Conservation (phyloP, 2,329 filamentous ascomycete genomes). For the Colletotrichum tofieldiae region DNA sequence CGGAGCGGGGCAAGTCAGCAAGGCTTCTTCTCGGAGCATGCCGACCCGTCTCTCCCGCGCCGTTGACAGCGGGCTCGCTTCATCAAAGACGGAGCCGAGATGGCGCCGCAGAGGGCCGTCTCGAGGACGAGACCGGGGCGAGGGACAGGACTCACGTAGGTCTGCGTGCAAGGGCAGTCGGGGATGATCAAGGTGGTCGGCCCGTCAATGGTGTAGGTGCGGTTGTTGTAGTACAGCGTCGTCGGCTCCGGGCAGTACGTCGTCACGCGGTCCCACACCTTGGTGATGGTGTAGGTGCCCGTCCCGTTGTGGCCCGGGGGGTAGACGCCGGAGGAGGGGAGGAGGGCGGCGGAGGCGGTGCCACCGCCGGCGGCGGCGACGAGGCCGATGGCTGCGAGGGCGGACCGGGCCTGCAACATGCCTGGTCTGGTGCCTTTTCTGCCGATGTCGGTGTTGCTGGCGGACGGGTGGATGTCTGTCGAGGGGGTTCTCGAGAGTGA, state of each 20-base stretch:
- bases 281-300: constrained; percentile 53
- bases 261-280: constrained; percentile 54
- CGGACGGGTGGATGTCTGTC: constrained; percentile 7
- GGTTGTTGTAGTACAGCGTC: constrained; percentile 49
- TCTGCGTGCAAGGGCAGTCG: constrained; percentile 66
- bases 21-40: neutral
- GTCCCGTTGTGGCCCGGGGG: constrained; percentile 39
- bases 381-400: constrained; percentile 47
- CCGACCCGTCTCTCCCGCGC: too few relatives aligned
- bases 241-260: constrained; percentile 66
- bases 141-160: constrained; percentile 27
- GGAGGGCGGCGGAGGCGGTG: constrained; percentile 13
- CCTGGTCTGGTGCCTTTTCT: constrained; percentile 37
- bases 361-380: constrained; percentile 37
- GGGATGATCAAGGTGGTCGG: constrained; percentile 70
- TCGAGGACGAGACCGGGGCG: neutral
- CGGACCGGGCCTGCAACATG: constrained; percentile 52
- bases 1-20: neutral
- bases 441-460: constrained; percentile 40
- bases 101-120: neutral
- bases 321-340: constrained; percentile 6
- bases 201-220: constrained; percentile 68
- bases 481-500: neutral
- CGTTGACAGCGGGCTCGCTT: neutral
- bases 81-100: neutral